Conservation (phyloP, 225 moss, liverwort and hornwort genomes). For the Bryum argenteum region DNA sequence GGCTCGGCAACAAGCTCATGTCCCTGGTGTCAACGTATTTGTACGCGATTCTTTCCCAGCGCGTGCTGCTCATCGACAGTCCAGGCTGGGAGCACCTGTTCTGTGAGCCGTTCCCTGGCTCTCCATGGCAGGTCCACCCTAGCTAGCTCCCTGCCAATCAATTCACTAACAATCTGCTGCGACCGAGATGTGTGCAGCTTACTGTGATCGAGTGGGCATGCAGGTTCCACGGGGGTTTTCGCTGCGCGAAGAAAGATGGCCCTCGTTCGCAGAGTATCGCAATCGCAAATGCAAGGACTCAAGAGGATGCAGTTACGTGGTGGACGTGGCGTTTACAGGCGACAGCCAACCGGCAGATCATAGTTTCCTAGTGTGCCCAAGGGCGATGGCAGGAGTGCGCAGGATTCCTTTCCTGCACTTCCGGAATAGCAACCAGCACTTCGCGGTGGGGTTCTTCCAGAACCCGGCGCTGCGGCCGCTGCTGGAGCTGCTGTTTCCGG, state of each 20-base stretch:
- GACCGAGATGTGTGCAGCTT: not conserved
- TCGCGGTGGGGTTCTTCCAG: conserved; percentile 61
- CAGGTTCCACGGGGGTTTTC: conserved; percentile 54
- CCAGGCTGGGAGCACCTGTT: conserved; percentile 59
- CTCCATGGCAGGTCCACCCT: conserved; percentile 43
- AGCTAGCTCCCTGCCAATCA: too few species aligned
- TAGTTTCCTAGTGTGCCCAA: conserved; percentile 61
- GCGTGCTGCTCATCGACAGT: conserved; percentile 63
- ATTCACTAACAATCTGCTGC: too few species aligned
- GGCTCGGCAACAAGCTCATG: conserved; percentile 75
- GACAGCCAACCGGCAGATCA: conserved; percentile 44
- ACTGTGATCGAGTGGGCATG: not conserved
- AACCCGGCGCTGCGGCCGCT: conserved; percentile 61
- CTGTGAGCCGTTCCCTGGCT: conserved; percentile 62
- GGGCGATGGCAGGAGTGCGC: conserved; percentile 41
- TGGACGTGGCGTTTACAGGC: conserved; percentile 45
- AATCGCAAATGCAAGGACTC: conserved; percentile 25
- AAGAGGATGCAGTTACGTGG: conserved; percentile 33
- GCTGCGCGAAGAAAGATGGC: conserved; percentile 33
- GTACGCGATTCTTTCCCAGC: conserved; percentile 62
- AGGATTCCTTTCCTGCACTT: conserved; percentile 57
- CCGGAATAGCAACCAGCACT: conserved; percentile 69
- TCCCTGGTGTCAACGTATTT: conserved; percentile 63
- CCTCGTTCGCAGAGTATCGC: conserved; percentile 42
- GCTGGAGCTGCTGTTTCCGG: conserved; percentile 62